These are phyloP conservation scores for Tetracladium marchalianum DNA, from an alignment of 495 filamentous ascomycete genomes.

Conservation along the genomic window DNA sequence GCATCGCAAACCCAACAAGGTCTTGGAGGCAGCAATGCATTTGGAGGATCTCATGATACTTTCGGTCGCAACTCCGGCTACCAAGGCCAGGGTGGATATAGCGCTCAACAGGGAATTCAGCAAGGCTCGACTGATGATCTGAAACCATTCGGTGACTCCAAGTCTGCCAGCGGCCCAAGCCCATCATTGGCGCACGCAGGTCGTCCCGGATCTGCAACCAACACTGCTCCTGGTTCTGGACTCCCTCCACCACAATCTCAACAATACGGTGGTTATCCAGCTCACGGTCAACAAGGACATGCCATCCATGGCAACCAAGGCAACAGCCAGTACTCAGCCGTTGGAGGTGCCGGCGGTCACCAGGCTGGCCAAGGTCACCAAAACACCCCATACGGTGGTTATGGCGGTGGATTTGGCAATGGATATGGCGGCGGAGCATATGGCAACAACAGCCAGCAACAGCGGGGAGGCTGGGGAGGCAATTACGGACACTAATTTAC, in stretches of 20 bases:
- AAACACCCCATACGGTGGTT: slow-evolving; percentile 35
- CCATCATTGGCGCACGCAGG: slow-evolving; percentile 72
- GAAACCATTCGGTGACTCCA: slow-evolving; percentile 69
- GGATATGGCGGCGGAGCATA: slow-evolving; percentile 30
- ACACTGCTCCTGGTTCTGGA: slow-evolving; percentile 53
- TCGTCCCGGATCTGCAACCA: slow-evolving; percentile 78
- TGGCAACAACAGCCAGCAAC: slow-evolving; percentile 25
- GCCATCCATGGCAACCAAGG: slow-evolving; percentile 50
- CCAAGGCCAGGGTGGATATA: slow-evolving; percentile 55
- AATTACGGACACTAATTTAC: slow-evolving; percentile 45
- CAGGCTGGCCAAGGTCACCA: slow-evolving; percentile 57
- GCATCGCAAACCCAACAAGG: slow-evolving; percentile 56
- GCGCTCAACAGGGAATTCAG: slow-evolving; percentile 50
- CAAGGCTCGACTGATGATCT: slow-evolving; percentile 54
- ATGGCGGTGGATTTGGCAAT: slow-evolving; percentile 47
- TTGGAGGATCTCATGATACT: slow-evolving; percentile 63
- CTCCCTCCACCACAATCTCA: slow-evolving; percentile 69
- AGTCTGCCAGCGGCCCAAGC: slow-evolving; percentile 65
- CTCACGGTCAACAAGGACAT: slow-evolving; percentile 50
- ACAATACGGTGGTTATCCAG: slow-evolving; percentile 65
- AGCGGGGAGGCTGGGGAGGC: slow-evolving; percentile 52
- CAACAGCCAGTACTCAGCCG: slow-evolving; percentile 46
- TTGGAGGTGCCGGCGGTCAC: slow-evolving; percentile 61
- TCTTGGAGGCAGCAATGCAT: slow-evolving; percentile 50
- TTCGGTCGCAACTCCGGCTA: slow-evolving; percentile 63